Base-by-base conservation (phyloP, 148 eudicot genomes). In the Linanthus parryae region DNA sequence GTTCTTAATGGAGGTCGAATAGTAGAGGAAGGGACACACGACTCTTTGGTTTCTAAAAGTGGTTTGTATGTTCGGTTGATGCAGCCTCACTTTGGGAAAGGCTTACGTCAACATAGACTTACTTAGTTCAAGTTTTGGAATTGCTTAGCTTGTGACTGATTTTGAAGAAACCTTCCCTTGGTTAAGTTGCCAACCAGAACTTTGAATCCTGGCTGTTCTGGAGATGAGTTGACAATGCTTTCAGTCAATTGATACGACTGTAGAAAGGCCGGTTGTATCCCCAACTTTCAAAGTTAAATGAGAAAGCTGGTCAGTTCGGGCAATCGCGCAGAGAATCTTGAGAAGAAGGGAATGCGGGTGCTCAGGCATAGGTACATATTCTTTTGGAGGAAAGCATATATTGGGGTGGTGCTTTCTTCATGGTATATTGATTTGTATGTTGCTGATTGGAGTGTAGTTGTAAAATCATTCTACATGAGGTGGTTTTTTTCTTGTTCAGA, bases 31-130 rank as follows among this genome's bases (percentile, higher is more conserved):
- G 97, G 97, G 39, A 55, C 72, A 24, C 97, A 84, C 25, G 97
- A 88, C 63, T 38, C 61, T 12, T 68, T 88, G 67, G 74, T 74
- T 30, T 78, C 80, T 2, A 88, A 82, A 62, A 84, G 77, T 28
- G 82, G 97, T 42, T 68, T 88, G 66, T 88, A 88, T 44, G 94
- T 84, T 13, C 78, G 94, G 2, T 73, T 88, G 53, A 88, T 88
- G 94, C 97, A 88, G 64, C 97, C 97, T 30, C 97, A 88, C 70
- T 82, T 76, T 56, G 78, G 61, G 17, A 88, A 88, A 73, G 94
- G 94, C 45, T 63, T 82, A 58, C 86, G 90, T 27, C 96, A 84
- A 63, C 94, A 79, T 63, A 78, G 90, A 44, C 81, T 79, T 16
- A 29, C 72, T 49, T 76, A 64, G 67, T 27, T 2, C 31, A 44